Evolutionary conservation across 1,139 yeast species (phyloP).

Genomic region (Lodderomyces metapsilosis): DNA sequence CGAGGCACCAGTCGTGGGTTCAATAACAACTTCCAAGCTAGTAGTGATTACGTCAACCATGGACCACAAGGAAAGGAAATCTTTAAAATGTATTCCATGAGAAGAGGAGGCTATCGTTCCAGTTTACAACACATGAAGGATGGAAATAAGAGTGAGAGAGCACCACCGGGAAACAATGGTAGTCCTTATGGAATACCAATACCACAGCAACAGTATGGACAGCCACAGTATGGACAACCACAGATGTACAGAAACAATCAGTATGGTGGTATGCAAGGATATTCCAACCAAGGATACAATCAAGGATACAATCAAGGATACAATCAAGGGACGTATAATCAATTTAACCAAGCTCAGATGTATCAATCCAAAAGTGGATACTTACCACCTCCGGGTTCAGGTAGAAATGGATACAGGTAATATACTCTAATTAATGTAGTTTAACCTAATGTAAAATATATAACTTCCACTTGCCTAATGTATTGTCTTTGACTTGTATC

Average conservation of each 20-base stretch:
- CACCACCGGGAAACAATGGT: not conserved
- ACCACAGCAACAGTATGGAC: conserved; percentile 1
- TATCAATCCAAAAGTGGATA: conserved; percentile 10
- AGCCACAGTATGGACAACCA: not conserved
- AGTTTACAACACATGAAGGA: conserved; percentile 21
- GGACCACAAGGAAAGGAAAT: conserved; percentile 43
- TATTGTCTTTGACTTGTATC: conserved; percentile 21
- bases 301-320: not conserved
- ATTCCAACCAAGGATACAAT: not conserved
- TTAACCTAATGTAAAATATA: conserved; percentile 10
- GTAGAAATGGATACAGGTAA: conserved; percentile 21
- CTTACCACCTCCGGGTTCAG: conserved; percentile 12
- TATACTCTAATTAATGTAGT: conserved; percentile 5
- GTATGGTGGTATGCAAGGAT: not conserved
- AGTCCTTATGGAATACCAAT: conserved; percentile 2
- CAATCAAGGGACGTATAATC: not conserved
- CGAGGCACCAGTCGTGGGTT: conserved; percentile 18
- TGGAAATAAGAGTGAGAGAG: conserved; percentile 3
- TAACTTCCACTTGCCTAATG: conserved; percentile 24
- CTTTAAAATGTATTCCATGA: conserved; percentile 33
- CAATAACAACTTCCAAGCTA: conserved; percentile 27
- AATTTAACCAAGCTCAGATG: not conserved
- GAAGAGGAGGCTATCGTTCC: conserved; percentile 45
- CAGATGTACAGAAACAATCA: not conserved
- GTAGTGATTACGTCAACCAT: conserved; percentile 37